Base-by-base conservation (phyloP, 495 filamentous ascomycete genomes). In the Penicillium desertorum region DNA sequence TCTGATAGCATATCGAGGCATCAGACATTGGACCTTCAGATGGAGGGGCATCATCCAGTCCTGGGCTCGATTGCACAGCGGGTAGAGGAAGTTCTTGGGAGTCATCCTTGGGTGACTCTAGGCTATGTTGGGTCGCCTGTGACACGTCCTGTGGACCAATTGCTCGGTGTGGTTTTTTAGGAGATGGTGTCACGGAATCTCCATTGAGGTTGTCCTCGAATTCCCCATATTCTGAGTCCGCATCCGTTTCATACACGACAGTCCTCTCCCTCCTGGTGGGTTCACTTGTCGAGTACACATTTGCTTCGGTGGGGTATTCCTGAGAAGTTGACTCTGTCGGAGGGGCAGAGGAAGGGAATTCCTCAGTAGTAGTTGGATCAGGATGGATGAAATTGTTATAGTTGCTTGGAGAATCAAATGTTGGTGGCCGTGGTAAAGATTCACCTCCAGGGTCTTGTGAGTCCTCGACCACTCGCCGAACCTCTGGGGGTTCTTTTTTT, bases 241-340 rank as follows among this genome's bases (percentile, higher is more conserved):
- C 76, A 58, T 79, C 76, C 2, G 76, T 79, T 48, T 78, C 76
- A 57, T 78, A 78, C 9, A 79, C 58, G 12, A 79, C 71, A 1
- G 66, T 75, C 42, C 68, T 68, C 29, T 72, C 62, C 10, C 58
- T 62, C 39, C 64, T 64, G 6, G 45, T 52, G 3, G 27, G 54
- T 44, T 50, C 43, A 27, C 36, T 17, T 41, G 29, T 47, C 1
- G 48, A 25, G 17, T 52, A 51, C 5, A 43, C 5, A 30, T 45
- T 36, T 44, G 23, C 39, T 37, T 27, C 42, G 17, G 20, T 16
- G 16, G 14, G 10, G 10, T 12, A 16, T 54, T 44, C 14, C 34
- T 52, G 37, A 3, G 54, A 54, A 2, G 7, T 32, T 14, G 34
- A 54, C 3, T 52, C 51, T 4, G 37, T 22, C 1, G 50, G 51